Evolutionary conservation across 1,284 basidiomycete genomes (phyloP).

Genomic region (Microbotryum scabiosae): DNA sequence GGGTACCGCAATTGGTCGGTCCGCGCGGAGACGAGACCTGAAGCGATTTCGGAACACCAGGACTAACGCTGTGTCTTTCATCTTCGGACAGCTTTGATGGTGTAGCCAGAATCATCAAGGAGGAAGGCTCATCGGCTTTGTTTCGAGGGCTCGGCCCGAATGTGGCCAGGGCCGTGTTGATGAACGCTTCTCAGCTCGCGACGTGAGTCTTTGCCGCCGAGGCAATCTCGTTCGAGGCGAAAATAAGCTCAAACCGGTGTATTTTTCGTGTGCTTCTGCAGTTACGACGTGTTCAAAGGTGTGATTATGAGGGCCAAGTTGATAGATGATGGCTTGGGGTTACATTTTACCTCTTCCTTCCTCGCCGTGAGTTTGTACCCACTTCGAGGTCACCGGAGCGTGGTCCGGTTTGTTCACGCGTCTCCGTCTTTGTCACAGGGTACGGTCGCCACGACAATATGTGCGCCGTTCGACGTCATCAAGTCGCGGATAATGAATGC

Average conservation of each 20-base stretch:
- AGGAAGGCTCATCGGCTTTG: slow-evolving; percentile 69
- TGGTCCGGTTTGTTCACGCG: neutral
- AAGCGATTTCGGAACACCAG: neutral
- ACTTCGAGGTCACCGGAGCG: neutral
- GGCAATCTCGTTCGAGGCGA: neutral
- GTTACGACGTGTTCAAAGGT: slow-evolving; percentile 83
- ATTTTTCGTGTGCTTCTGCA: slow-evolving; percentile 36
- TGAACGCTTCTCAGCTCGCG: slow-evolving; percentile 86
- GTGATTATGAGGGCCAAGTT: slow-evolving; percentile 60
- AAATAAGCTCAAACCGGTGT: neutral
- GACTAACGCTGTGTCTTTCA: neutral
- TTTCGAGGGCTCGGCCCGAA: slow-evolving; percentile 75
- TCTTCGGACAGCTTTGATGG: slow-evolving; percentile 69
- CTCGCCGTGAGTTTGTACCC: slow-evolving; percentile 55
- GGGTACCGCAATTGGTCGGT: slow-evolving; percentile 51
- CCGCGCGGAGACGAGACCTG: too few relatives aligned
- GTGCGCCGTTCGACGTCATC: slow-evolving; percentile 83
- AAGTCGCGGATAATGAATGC: slow-evolving; percentile 89
- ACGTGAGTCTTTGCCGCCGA: slow-evolving; percentile 50
- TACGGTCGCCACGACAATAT: slow-evolving; percentile 86
- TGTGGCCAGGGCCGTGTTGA: slow-evolving; percentile 71
- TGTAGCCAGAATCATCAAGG: slow-evolving; percentile 53
- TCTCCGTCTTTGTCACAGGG: slow-evolving; percentile 47
- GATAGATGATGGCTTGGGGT: slow-evolving; percentile 68
- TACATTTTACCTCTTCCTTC: slow-evolving; percentile 77